Conservation (phyloP, 2,329 filamentous ascomycete genomes). For the Microdochium bolleyi region DNA sequence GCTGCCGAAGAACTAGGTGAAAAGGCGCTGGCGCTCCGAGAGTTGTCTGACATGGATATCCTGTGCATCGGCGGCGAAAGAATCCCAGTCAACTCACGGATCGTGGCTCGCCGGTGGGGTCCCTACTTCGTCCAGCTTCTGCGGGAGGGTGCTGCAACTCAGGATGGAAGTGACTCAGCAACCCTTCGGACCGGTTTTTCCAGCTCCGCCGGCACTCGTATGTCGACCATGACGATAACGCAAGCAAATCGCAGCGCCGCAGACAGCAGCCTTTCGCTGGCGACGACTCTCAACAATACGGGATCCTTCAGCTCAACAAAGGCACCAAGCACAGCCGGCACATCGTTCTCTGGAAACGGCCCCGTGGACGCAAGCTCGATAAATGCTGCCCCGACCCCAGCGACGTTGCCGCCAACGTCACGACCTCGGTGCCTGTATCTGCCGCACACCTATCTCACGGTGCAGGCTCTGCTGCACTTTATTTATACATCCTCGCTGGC, state of each 20-base stretch:
- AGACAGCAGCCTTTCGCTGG: slow-evolving; percentile 37
- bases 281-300: slow-evolving; percentile 26
- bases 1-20: slow-evolving; percentile 82
- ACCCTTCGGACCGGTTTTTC: slow-evolving; percentile 62
- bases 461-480: slow-evolving; percentile 86
- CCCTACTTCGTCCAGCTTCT: slow-evolving; percentile 92
- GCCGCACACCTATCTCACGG: slow-evolving; percentile 82
- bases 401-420: slow-evolving; percentile 49
- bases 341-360: slow-evolving; percentile 31
- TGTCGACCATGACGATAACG: slow-evolving; percentile 82
- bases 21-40: slow-evolving; percentile 69
- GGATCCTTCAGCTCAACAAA: slow-evolving; percentile 29
- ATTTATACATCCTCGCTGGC: slow-evolving; percentile 90
- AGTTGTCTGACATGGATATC: slow-evolving; percentile 94
- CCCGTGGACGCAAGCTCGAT: slow-evolving; percentile 36
- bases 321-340: slow-evolving; percentile 34
- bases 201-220: slow-evolving; percentile 53
- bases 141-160: slow-evolving; percentile 66
- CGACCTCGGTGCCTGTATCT: slow-evolving; percentile 85
- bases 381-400: slow-evolving; percentile 49
- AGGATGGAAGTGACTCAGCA: slow-evolving; percentile 65
- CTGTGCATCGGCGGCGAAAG: slow-evolving; percentile 84
- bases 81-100: slow-evolving; percentile 86
- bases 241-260: slow-evolving; percentile 48
- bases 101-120: slow-evolving; percentile 84